Conservation (phyloP, 1,139 yeast species). For the Zygosaccharomyces pseudobailii region DNA sequence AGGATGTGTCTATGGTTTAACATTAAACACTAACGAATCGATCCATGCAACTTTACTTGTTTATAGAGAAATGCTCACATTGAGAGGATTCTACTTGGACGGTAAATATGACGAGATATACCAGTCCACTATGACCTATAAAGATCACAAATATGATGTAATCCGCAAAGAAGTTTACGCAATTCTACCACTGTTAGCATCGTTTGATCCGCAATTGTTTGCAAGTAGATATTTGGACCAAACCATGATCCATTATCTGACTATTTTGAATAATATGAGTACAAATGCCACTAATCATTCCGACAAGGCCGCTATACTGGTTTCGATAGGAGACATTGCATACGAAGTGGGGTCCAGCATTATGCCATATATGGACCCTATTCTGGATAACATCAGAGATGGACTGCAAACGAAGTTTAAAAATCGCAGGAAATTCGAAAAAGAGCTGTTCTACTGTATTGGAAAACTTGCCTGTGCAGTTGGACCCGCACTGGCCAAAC, state of each 20-base stretch:
- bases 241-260: slow-evolving; percentile 70
- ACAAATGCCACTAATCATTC: slow-evolving; percentile 23
- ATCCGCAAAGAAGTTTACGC: slow-evolving; percentile 80
- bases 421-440: slow-evolving; percentile 68
- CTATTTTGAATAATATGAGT: slow-evolving; percentile 69
- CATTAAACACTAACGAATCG: slow-evolving; percentile 53
- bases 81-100: slow-evolving; percentile 62
- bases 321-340: slow-evolving; percentile 83
- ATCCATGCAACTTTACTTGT: slow-evolving; percentile 84
- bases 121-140: slow-evolving; percentile 67
- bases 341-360: slow-evolving; percentile 81
- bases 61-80: slow-evolving; percentile 69
- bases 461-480: slow-evolving; percentile 84
- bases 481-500: slow-evolving; percentile 93
- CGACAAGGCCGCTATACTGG: slow-evolving; percentile 73
- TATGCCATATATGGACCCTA: slow-evolving; percentile 83
- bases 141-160: slow-evolving; percentile 69
- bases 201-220: slow-evolving; percentile 71
- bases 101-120: slow-evolving; percentile 74
- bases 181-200: slow-evolving; percentile 77
- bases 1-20: slow-evolving; percentile 50
- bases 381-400: slow-evolving; percentile 76
- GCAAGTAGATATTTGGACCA: slow-evolving; percentile 78
- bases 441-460: slow-evolving; percentile 84
- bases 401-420: slow-evolving; percentile 72